Conservation (phyloP, 768 basidiomycete species). For the Lactarius hatsudake region DNA sequence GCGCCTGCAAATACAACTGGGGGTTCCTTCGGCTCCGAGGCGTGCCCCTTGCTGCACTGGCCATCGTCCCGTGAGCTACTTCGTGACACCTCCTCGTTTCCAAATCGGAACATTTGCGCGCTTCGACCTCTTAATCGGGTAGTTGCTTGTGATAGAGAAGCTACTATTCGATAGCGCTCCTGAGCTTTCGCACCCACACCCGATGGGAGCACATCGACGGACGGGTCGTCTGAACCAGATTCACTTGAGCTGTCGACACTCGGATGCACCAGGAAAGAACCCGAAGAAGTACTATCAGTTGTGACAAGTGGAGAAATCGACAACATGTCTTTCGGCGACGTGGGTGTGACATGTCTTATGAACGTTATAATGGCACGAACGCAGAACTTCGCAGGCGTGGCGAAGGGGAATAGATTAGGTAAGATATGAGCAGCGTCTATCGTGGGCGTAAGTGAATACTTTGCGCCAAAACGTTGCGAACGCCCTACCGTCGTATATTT, state of each 20-base stretch:
- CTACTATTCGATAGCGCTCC: neutral
- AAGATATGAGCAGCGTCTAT: constrained; percentile 69
- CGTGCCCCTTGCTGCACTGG: neutral
- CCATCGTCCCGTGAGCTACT: neutral
- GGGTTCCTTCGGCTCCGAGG: neutral
- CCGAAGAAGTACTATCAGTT: neutral
- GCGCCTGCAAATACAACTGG: neutral
- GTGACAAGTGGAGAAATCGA: neutral
- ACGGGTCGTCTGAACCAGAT: neutral
- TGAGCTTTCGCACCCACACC: neutral
- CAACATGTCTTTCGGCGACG: constrained; percentile 28
- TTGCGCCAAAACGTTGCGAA: neutral
- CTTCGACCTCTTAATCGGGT: neutral
- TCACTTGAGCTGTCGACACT: neutral
- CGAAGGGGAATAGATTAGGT: constrained; percentile 70
- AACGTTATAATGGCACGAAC: constrained; percentile 76
- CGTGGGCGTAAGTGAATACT: constrained; percentile 11
- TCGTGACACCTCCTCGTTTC: neutral
- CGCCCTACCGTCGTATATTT: constrained; percentile 77
- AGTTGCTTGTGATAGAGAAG: constrained; percentile 2
- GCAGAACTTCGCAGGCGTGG: constrained; percentile 75
- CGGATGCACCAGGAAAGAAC: neutral
- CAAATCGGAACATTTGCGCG: neutral
- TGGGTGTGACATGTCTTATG: constrained; percentile 60
- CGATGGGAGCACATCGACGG: neutral